Conservation (phyloP, 2,329 filamentous ascomycete species). For the Botrytis deweyae region DNA sequence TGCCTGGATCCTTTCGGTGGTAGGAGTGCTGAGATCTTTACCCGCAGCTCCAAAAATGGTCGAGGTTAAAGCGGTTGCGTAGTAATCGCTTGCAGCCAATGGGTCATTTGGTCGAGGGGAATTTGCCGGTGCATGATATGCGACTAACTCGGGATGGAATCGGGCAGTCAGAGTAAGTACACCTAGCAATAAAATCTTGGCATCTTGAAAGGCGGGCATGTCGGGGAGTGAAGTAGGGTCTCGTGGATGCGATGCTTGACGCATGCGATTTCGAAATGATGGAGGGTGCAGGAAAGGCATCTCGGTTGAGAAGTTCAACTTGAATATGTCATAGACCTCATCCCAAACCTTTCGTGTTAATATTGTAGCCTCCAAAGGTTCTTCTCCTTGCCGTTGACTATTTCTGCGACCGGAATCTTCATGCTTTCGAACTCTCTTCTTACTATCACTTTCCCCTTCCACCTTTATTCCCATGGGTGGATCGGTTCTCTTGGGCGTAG, state of each 20-base stretch:
- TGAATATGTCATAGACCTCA: slow-evolving; percentile 68
- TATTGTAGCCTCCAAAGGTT: slow-evolving; percentile 60
- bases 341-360: slow-evolving; percentile 66
- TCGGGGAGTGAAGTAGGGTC: slow-evolving; percentile 29
- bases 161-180: slow-evolving; percentile 68
- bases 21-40: slow-evolving; percentile 51
- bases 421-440: slow-evolving; percentile 42
- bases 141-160: slow-evolving; percentile 61
- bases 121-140: slow-evolving; percentile 41
- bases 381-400: slow-evolving; percentile 48
- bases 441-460: slow-evolving; percentile 48
- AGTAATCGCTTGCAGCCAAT: slow-evolving; percentile 61
- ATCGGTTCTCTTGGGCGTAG: slow-evolving; percentile 36
- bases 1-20: slow-evolving; percentile 64
- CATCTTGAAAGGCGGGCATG: slow-evolving; percentile 42
- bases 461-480: slow-evolving; percentile 34
- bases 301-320: slow-evolving; percentile 69
- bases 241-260: slow-evolving; percentile 43
- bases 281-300: slow-evolving; percentile 69
- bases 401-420: slow-evolving; percentile 41
- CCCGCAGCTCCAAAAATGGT: slow-evolving; percentile 49
- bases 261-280: slow-evolving; percentile 56
- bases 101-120: slow-evolving; percentile 44
- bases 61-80: slow-evolving; percentile 57
- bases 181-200: slow-evolving; percentile 61